Percentiles rank a stretch among this genome's conserved stretches.
Conservation (phyloP, 1,284 basidiomycete species). For the Paramarasmius palmivorus region DNA sequence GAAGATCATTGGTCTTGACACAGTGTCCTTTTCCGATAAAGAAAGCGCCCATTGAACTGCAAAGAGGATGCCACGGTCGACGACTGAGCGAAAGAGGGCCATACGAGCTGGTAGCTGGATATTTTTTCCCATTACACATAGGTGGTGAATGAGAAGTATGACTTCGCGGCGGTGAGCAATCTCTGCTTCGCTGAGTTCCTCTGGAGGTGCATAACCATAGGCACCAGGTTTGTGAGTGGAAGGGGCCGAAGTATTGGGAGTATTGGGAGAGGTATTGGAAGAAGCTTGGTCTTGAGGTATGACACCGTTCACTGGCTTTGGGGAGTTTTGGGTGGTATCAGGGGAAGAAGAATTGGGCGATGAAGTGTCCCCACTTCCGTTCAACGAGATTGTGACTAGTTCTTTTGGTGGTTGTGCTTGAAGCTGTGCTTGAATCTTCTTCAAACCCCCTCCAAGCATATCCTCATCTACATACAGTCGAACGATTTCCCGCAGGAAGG, state of each 20-base stretch:
- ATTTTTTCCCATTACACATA: constrained; percentile 95
- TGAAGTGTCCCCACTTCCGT: neutral
- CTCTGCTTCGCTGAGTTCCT: constrained; percentile 49
- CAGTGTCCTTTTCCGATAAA: constrained; percentile 47
- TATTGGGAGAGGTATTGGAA: constrained; percentile 13
- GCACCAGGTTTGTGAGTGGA: constrained; percentile 19
- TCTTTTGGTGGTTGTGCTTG: constrained; percentile 13
- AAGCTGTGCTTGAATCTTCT: constrained; percentile 27
- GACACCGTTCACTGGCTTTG: constrained; percentile 31
- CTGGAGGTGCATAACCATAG: constrained; percentile 55
- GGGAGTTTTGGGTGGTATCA: constrained; percentile 20
- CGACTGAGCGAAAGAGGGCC: constrained; percentile 85
- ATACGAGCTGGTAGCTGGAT: constrained; percentile 89
- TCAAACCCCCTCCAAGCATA: constrained; percentile 40
- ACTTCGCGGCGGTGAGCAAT: constrained; percentile 67
- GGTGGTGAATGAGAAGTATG: constrained; percentile 87
- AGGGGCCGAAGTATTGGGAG: neutral
- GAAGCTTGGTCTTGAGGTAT: constrained; percentile 15
- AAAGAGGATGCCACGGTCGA: constrained; percentile 87
- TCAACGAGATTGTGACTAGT: constrained; percentile 5
- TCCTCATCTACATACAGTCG: constrained; percentile 74
- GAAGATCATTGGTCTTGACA: constrained; percentile 61
- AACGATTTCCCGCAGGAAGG: constrained; percentile 80
- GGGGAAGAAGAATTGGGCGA: constrained; percentile 28
- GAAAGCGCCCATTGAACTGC: constrained; percentile 90